Evolutionary conservation across 2,329 filamentous ascomycete species (phyloP).

Genomic region (Beauveria caledonica): DNA sequence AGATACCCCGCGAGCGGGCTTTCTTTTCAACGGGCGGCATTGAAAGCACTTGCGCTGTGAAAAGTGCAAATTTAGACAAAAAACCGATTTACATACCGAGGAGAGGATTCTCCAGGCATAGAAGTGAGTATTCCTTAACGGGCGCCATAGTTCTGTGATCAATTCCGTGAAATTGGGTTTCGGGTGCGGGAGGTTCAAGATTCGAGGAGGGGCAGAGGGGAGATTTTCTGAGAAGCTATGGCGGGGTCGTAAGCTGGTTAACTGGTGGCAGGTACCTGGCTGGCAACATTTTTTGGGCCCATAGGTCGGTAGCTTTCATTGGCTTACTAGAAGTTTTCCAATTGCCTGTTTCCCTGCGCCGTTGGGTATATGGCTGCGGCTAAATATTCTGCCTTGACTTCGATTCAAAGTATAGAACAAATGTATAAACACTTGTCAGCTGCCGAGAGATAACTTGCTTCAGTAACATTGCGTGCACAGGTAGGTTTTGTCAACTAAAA

Average conservation of each 20-base stretch:
- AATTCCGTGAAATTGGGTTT: conserved; percentile 13
- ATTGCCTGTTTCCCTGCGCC: not conserved
- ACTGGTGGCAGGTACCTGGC: not conserved
- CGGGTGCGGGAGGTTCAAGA: conserved; percentile 8
- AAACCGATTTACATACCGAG: conserved; percentile 54
- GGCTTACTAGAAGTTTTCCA: not conserved
- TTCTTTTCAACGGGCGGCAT: not conserved
- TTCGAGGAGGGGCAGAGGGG: conserved; percentile 14
- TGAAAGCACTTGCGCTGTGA: not conserved
- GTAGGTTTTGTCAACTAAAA: too few relatives aligned
- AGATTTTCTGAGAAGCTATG: conserved; percentile 11
- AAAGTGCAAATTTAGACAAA: conserved; percentile 2
- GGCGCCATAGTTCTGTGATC: conserved; percentile 54
- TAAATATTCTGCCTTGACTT: too few relatives aligned
- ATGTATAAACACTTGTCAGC: too few relatives aligned
- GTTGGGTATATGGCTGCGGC: too few relatives aligned
- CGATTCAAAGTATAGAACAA: too few relatives aligned
- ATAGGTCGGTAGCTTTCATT: not conserved
- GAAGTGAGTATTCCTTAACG: conserved; percentile 73
- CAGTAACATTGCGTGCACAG: too few relatives aligned
- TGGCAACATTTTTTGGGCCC: not conserved
- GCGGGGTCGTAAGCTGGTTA: conserved; percentile 1
- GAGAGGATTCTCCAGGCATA: conserved; percentile 95
- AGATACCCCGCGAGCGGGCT: not conserved
- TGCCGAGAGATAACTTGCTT: too few relatives aligned